phyloP scores from a whole-genome alignment of 441 rosid genomes.

The Flueggea neowawraea region DNA sequence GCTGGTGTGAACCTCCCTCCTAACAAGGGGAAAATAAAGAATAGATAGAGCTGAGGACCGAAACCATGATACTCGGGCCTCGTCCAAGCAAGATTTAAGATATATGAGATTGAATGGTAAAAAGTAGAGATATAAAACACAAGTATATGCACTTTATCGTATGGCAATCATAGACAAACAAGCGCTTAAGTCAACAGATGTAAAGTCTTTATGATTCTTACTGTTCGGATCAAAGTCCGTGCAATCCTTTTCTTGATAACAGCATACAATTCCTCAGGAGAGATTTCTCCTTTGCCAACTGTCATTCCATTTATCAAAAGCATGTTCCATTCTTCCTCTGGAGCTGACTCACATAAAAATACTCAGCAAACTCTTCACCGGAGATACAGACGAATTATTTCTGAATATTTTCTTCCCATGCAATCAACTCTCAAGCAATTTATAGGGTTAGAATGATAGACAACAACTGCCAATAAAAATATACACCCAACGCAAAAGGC shows the following conservation, averaged over 20 bases:
- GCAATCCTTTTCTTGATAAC: slow-evolving; percentile 79
- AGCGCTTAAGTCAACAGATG: not conserved
- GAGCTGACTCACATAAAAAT: slow-evolving; percentile 47
- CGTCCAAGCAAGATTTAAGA: too few species aligned
- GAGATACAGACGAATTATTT: not conserved
- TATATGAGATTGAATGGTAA: not conserved
- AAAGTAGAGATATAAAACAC: not conserved
- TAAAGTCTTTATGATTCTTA: slow-evolving; percentile 22
- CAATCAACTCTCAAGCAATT: not conserved
- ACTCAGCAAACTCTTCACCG: not conserved
- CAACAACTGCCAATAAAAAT: not conserved
- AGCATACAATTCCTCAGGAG: slow-evolving; percentile 58
- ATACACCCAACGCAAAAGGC: not conserved
- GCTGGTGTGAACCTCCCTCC: slow-evolving; percentile 98
- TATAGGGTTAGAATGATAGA: not conserved
- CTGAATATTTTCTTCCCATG: too few species aligned
- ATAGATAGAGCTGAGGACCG: not conserved
- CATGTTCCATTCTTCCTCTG: slow-evolving; percentile 85
- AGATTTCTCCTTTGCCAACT: slow-evolving; percentile 62
- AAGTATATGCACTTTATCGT: too few species aligned
- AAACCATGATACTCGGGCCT: too few species aligned
- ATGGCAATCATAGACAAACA: too few species aligned
- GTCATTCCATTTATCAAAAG: slow-evolving; percentile 66
- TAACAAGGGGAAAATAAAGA: slow-evolving; percentile 13
- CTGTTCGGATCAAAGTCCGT: slow-evolving; percentile 76